Evolutionary conservation across 176 grass and related monocot genomes (phyloP), one percentile per base, ranked within the genome.

Genomic region (Hsuehochloa calcarea): DNA sequence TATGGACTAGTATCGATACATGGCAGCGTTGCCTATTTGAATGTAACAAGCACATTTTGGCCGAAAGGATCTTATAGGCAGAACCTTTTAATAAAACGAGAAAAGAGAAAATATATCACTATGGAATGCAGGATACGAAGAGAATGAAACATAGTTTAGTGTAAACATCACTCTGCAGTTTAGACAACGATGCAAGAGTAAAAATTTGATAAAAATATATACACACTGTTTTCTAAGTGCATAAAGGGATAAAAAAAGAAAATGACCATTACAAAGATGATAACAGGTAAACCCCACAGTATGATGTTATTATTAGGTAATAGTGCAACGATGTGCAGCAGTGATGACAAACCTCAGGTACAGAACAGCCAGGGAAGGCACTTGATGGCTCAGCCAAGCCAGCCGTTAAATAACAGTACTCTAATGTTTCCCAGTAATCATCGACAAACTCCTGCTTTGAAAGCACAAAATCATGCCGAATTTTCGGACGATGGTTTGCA

Each of bases 391-490:
- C 91, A 85, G 83, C 73, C 80, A 86, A 73, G 65, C 85, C 82
- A 77, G 88, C 86, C 68, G 88, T 84, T 41, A 86, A 83, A 92
- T 92, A 95, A 70, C 93, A 98, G 84, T 92, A 98, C 65, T 98
- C 96, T 62, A 98, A 82, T 68, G 91, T 98, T 93, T 95, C 91
- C 96, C 96, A 98, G 79, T 98, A 98, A 65, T 74, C 88, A 93
- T 94, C 90, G 66, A 98, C 91, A 47, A 85, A 89, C 41, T 90
- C 93, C 46, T 88, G 69, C 64, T 90, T 95, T 72, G 84, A 87
- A 83, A 98, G 90, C 67, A 89, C 83, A 90, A 98, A 98, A 83
- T 98, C 96, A 89, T 98, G 96, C 65, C 93, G 89, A 65, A 93
- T 85, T 68, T 84, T 92, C 61, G 88, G 81, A 37, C 50, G 79